Evolutionary conservation across 345 rosid species (phyloP), one percentile per base, ranked within the genome.

Genomic region (Gossypium stocksii): DNA sequence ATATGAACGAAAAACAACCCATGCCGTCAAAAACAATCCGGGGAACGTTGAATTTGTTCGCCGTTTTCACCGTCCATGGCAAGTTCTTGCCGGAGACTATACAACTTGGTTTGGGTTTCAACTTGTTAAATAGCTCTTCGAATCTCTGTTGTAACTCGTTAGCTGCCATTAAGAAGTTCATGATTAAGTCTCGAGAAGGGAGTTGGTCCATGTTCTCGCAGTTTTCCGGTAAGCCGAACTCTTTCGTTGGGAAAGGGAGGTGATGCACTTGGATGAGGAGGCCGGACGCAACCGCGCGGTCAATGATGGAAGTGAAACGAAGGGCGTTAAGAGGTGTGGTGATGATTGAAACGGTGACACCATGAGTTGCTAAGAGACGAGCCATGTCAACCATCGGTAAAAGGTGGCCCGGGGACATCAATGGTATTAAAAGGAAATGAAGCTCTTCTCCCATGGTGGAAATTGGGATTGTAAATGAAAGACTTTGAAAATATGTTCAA

Each of bases 381-480:
- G 86, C 89, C 72, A 86, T 75, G 73, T 88, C 91, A 10, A 78
- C 58, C 78, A 86, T 78, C 6, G 89, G 89, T 27, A 84, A 80
- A 76, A 82, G 71, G 79, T 88, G 89, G 46, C 91, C 86, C 15
- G 80, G 91, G 10, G 88, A 79, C 82, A 86, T 66, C 2, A 84
- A 81, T 2, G 91, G 89, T 25, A 88, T 43, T 13, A 88, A 63
- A 56, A 84, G 76, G 72, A 88, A 86, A 67, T 87, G 89, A 20
- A 72, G 80, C 48, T 73, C 23, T 54, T 19, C 7, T n/a, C n/a
- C 74, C 82, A 80, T 80, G 62, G 71, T 22, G 71, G 27, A 66
- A 66, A 14, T 3, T 7, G 53, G 7, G 19, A 19, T 29, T 34
- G 16, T 41, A 46, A 2, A 1, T 9, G 10, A 17, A 9, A 53